Percentiles rank a stretch among this genome's conserved stretches.
Evolutionary conservation across 1,284 basidiomycete genomes (phyloP).

Genomic region (Ustilago hordei): DNA sequence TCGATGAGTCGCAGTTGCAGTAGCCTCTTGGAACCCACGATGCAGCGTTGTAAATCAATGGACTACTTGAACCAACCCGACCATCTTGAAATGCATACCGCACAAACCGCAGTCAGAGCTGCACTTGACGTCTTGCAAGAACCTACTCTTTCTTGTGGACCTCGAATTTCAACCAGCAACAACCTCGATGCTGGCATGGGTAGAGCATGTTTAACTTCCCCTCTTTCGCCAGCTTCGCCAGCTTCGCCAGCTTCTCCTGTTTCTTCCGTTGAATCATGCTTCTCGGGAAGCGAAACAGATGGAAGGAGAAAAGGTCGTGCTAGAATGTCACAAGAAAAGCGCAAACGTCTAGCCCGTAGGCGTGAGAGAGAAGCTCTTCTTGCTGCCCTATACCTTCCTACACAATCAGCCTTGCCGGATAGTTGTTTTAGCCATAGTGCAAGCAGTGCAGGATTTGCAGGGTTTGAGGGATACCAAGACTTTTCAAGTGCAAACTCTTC

Average conservation of each 20-base stretch:
- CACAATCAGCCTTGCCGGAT: background rate
- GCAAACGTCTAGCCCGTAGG: constrained; percentile 50
- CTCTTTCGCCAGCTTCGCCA: constrained; percentile 28
- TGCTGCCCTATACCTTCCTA: constrained; percentile 1
- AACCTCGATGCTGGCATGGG: background rate
- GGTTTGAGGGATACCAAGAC: constrained; percentile 6
- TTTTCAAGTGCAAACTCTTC: constrained; percentile 9
- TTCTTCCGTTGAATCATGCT: constrained; percentile 33
- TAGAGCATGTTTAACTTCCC: constrained; percentile 22
- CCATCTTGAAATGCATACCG: constrained; percentile 43
- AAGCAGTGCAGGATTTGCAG: background rate
- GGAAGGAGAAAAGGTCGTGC: constrained; percentile 54
- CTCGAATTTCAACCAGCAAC: constrained; percentile 20
- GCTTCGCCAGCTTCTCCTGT: background rate
- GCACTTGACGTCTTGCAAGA: constrained; percentile 42
- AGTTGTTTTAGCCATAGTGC: constrained; percentile 20
- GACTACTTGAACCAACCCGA: constrained; percentile 8
- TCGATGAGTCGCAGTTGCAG: background rate
- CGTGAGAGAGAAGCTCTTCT: constrained; percentile 55
- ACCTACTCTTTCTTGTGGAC: constrained; percentile 8
- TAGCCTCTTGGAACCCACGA: background rate
- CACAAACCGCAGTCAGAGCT: constrained; percentile 46
- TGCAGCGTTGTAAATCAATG: constrained; percentile 21
- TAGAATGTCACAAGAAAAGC: constrained; percentile 61
- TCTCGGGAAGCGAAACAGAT: constrained; percentile 24